Evolutionary conservation across 1,139 yeast genomes (phyloP).

Genomic region (Suhomyces yuchorum): DNA sequence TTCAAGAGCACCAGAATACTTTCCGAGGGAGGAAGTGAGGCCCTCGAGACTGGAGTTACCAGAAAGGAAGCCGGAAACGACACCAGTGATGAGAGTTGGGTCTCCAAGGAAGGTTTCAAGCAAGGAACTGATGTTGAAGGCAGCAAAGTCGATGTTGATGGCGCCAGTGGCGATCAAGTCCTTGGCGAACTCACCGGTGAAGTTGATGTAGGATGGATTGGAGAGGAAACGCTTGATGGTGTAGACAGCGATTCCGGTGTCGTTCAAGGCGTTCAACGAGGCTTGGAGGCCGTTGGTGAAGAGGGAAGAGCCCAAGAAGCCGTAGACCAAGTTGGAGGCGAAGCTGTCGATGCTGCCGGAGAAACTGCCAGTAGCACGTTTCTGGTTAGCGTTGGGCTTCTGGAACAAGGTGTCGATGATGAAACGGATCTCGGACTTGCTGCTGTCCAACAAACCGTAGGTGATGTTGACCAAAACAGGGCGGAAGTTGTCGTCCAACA

Average conservation of each 20-base stretch:
- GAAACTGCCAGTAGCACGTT: conserved; percentile 25
- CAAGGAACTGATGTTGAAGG: conserved; percentile 32
- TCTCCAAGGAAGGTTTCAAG: conserved; percentile 29
- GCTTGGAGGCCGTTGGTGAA: conserved; percentile 31
- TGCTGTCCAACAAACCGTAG: conserved; percentile 34
- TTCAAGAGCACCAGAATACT: conserved; percentile 36
- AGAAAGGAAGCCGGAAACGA: conserved; percentile 28
- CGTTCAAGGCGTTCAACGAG: conserved; percentile 41
- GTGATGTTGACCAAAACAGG: conserved; percentile 40
- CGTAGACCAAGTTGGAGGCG: conserved; percentile 32
- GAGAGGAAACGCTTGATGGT: conserved; percentile 40
- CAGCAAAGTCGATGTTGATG: conserved; percentile 23
- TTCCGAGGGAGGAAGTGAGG: conserved; percentile 20
- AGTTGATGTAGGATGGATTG: conserved; percentile 38
- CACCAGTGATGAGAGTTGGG: conserved; percentile 26
- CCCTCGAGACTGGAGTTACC: conserved; percentile 13
- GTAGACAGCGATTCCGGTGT: conserved; percentile 46
- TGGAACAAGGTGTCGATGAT: conserved; percentile 29
- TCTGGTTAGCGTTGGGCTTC: conserved; percentile 15
- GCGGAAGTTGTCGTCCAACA: conserved; percentile 39
- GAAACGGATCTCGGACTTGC: conserved; percentile 30
- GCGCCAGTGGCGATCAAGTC: conserved; percentile 33
- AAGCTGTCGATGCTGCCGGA: conserved; percentile 32
- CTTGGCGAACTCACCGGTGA: conserved; percentile 34
- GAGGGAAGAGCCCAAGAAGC: conserved; percentile 33